Evolutionary conservation across 495 filamentous ascomycete species (phyloP).

Genomic region (Tuber indicum): DNA sequence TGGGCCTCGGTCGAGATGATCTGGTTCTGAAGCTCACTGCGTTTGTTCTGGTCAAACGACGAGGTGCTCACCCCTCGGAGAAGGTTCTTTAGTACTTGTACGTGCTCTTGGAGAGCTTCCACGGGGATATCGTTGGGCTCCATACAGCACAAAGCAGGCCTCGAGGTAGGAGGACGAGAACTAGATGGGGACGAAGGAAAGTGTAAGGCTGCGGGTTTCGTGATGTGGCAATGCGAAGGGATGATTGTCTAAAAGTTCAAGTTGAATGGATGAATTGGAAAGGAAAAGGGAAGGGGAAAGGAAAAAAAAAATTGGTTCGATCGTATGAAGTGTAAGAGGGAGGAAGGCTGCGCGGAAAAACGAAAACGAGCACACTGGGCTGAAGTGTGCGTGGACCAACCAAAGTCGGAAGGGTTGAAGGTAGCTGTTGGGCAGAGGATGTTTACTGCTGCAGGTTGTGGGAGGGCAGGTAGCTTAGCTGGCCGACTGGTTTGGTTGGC

Average conservation of each 20-base stretch:
- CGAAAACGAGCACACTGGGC: conserved; percentile 27
- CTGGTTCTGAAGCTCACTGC: conserved; percentile 14
- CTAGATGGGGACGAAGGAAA: neutral
- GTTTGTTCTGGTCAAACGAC: conserved; percentile 15
- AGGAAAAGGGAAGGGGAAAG: neutral
- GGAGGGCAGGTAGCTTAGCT: conserved; percentile 1
- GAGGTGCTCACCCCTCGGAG: conserved; percentile 6
- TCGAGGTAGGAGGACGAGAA: neutral
- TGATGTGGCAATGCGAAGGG: conserved; percentile 6
- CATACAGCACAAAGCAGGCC: conserved; percentile 14
- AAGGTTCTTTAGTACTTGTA: conserved; percentile 11
- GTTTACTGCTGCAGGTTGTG: neutral
- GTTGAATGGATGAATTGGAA: neutral
- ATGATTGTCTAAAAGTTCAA: neutral
- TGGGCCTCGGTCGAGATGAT: conserved; percentile 25
- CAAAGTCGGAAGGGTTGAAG: conserved; percentile 28
- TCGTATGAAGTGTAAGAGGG: conserved; percentile 6
- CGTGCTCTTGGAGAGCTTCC: conserved; percentile 28
- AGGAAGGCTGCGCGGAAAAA: conserved; percentile 25
- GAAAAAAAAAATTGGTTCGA: neutral
- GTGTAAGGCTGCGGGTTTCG: conserved; percentile 5
- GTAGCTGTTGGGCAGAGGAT: neutral
- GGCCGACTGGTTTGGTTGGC: neutral
- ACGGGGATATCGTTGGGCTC: conserved; percentile 19
- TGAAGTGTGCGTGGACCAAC: conserved; percentile 39